Evolutionary conservation across 352 stramenopile species (phyloP), one percentile per base, ranked within the genome.

Genomic region (Globisporangium acanthophoron): DNA sequence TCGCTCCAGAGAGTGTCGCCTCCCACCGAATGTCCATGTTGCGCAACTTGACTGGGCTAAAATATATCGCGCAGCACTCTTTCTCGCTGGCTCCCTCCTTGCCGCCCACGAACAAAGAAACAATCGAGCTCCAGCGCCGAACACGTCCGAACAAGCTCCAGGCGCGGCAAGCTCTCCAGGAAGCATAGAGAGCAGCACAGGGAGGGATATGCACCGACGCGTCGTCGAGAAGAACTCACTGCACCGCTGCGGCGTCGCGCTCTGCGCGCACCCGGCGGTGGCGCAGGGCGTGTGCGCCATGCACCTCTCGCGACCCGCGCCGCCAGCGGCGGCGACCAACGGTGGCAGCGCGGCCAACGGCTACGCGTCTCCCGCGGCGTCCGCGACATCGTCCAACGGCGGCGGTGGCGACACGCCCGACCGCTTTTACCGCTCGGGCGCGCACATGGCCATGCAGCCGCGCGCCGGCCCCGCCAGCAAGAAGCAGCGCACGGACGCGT

Each of bases 241-340:
- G 24, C 82, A 92, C 58, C 80, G 83, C 33, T 93, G 83, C 64
- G 80, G 76, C 31, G 84, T 93, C 58, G 79, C 76, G 41, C 65
- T 93, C 18, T 93, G 83, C 72, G 85, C 83, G 9, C 84, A 91
- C 62, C 78, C 85, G 16, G 80, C 83, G 16, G 77, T 90, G 40
- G 79, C 83, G 11, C 73, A 91, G 54, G 79, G 80, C 39, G 80
- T 93, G 20, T 93, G 83, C 61, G 72, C 79, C 40, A 81, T 90
- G 66, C 83, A 93, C 54, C 68, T 89, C 52, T 86, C 79, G 13
- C 76, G 78, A 44, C 54, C 58, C 6, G 20, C 18, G 35, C 8
- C 46, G 35, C 41, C 49, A n/a, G 43, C 37, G 48, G 55, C 31
- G 18, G 1, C 64, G 27, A 52, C 29, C 46, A 58, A 61, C 52